Evolutionary conservation across 2,329 filamentous ascomycete species (phyloP).

Genomic region (Colletotrichum horii): DNA sequence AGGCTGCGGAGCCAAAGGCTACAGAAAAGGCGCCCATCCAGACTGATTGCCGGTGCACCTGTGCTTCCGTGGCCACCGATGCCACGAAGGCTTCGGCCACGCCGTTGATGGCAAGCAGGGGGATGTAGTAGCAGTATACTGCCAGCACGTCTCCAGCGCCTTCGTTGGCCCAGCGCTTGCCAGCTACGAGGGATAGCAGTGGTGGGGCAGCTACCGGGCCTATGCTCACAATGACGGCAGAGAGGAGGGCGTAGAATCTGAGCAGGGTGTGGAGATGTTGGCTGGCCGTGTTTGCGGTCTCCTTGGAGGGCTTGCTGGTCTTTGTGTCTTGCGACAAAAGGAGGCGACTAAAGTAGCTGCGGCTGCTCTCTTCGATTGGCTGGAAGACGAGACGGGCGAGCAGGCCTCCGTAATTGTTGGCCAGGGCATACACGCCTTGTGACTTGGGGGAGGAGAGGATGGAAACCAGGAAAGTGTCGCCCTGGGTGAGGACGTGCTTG

Average conservation of each 20-base stretch:
- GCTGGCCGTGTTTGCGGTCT: slow-evolving; percentile 42
- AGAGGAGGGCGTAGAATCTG: slow-evolving; percentile 76
- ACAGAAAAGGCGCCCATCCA: slow-evolving; percentile 87
- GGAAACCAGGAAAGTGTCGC: slow-evolving; percentile 88
- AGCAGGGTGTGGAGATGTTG: slow-evolving; percentile 68
- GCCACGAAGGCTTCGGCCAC: slow-evolving; percentile 92
- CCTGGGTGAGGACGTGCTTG: slow-evolving; percentile 93
- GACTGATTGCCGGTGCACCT: slow-evolving; percentile 78
- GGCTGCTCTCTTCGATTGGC: slow-evolving; percentile 91
- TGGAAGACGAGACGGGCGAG: slow-evolving; percentile 90
- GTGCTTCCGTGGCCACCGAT: slow-evolving; percentile 76
- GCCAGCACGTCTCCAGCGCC: slow-evolving; percentile 77
- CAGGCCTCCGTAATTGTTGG: slow-evolving; percentile 92
- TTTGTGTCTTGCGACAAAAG: slow-evolving; percentile 49
- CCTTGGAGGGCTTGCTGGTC: slow-evolving; percentile 21
- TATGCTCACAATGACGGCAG: slow-evolving; percentile 69
- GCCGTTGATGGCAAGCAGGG: slow-evolving; percentile 89
- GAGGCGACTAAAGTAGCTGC: slow-evolving; percentile 86
- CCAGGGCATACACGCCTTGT: slow-evolving; percentile 91
- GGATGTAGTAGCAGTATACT: slow-evolving; percentile 90
- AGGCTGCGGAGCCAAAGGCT: slow-evolving; percentile 77
- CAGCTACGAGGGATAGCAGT: slow-evolving; percentile 77
- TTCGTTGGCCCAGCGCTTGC: slow-evolving; percentile 74
- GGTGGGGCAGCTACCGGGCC: slow-evolving; percentile 79
- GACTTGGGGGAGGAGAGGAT: slow-evolving; percentile 76